Conservation (phyloP, 768 basidiomycete genomes). For the Chiua virens region DNA sequence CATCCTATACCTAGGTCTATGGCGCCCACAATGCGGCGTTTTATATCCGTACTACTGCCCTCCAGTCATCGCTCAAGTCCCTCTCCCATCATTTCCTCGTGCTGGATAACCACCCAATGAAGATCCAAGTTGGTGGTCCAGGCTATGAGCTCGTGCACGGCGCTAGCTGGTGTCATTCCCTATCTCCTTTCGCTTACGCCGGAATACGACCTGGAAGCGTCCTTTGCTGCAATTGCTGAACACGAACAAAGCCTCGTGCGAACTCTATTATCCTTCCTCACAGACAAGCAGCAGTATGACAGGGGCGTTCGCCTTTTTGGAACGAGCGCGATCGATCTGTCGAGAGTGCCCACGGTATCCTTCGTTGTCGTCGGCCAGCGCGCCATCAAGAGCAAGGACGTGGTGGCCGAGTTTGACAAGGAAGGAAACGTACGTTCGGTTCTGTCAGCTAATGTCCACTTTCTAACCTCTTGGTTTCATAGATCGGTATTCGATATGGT, state of each 20-base stretch:
- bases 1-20: conserved; percentile 51
- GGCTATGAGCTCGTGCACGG: conserved; percentile 72
- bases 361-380: conserved; percentile 67
- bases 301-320: conserved; percentile 72
- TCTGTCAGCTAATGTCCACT: background rate
- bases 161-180: conserved; percentile 54
- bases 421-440: conserved; percentile 55
- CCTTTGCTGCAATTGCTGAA: conserved; percentile 55
- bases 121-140: conserved; percentile 72
- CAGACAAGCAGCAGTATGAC: conserved; percentile 44
- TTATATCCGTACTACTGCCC: conserved; percentile 52
- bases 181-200: conserved; percentile 66
- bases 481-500: conserved; percentile 80
- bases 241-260: conserved; percentile 63
- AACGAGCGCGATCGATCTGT: conserved; percentile 41
- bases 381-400: conserved; percentile 56
- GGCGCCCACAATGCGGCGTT: conserved; percentile 70
- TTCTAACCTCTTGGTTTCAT: background rate
- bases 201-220: conserved; percentile 43
- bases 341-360: conserved; percentile 65
- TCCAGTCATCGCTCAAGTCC: conserved; percentile 53
- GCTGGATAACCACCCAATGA: conserved; percentile 47
- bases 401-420: conserved; percentile 65
- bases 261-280: conserved; percentile 56
- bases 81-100: conserved; percentile 72